Conservation (phyloP, 31 red algal species). For the Porphyra umbilicalis region DNA sequence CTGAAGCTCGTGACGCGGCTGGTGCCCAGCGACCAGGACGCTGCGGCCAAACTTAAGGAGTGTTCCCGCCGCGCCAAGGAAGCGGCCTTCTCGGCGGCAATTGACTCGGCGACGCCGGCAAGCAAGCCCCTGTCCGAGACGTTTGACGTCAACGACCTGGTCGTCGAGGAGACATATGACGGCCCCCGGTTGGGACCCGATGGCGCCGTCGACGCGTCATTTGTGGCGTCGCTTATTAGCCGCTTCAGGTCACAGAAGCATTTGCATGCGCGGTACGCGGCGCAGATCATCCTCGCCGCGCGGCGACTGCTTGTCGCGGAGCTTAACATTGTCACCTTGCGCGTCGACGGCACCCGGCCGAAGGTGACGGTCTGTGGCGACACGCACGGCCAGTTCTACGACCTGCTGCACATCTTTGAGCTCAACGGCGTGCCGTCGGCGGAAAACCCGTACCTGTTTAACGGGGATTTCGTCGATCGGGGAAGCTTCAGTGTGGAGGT, state of each 20-base stretch:
- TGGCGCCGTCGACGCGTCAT: slow-evolving; percentile 33
- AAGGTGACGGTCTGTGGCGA: slow-evolving; percentile 90
- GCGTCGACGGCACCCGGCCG: slow-evolving; percentile 20
- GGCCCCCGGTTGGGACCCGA: slow-evolving; percentile 51
- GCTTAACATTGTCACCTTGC: slow-evolving; percentile 58
- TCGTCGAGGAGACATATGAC: slow-evolving; percentile 74
- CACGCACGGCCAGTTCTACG: slow-evolving; percentile 95
- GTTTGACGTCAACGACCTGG: slow-evolving; percentile 44
- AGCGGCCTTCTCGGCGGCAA: slow-evolving; percentile 61
- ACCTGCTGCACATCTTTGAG: slow-evolving; percentile 79
- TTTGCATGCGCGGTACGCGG: slow-evolving; percentile 48
- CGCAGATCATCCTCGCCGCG: slow-evolving; percentile 42
- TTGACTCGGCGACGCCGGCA: slow-evolving; percentile 18
- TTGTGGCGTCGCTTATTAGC: slow-evolving; percentile 31
- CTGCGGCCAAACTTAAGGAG: slow-evolving; percentile 65
- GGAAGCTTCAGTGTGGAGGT: slow-evolving; percentile 90
- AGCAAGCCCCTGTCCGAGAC: slow-evolving; percentile 48
- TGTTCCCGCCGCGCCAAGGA: slow-evolving; percentile 73
- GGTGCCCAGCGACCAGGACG: slow-evolving; percentile 68
- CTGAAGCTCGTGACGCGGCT: slow-evolving; percentile 40
- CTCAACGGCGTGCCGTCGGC: slow-evolving; percentile 76
- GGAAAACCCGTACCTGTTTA: slow-evolving; percentile 92
- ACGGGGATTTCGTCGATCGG: slow-evolving; percentile 97
- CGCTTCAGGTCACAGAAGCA: slow-evolving; percentile 40
- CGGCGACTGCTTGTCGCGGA: slow-evolving; percentile 44